Conservation (phyloP, 2,329 filamentous ascomycete genomes). For the Fusarium ramigenum region DNA sequence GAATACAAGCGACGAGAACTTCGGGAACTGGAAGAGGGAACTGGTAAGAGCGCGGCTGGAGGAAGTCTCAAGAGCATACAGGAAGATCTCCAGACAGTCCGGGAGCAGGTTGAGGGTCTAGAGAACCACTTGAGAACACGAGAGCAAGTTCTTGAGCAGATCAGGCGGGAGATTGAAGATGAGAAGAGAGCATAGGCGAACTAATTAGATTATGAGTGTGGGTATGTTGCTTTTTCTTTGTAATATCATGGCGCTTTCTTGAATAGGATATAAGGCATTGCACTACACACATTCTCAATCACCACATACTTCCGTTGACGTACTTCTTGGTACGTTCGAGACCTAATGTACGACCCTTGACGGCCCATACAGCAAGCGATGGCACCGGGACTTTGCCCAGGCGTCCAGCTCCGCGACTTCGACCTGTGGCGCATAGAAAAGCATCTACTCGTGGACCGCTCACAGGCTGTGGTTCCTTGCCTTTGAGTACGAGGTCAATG, state of each 20-base stretch:
- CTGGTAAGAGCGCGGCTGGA: slow-evolving; percentile 73
- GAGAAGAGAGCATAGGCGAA: slow-evolving; percentile 71
- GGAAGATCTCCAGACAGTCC: slow-evolving; percentile 90
- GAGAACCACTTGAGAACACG: slow-evolving; percentile 83
- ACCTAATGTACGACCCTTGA: slow-evolving; percentile 63
- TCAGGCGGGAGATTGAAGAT: slow-evolving; percentile 85
- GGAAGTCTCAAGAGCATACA: slow-evolving; percentile 78
- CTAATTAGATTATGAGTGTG: slow-evolving; percentile 18
- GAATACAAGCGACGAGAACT: slow-evolving; percentile 92
- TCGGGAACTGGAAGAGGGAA: slow-evolving; percentile 77
- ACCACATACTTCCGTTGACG: slow-evolving; percentile 58
- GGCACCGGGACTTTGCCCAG: slow-evolving; percentile 58
- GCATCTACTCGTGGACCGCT: slow-evolving; percentile 61
- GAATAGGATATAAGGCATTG: slow-evolving; percentile 39
- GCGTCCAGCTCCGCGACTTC: slow-evolving; percentile 60
- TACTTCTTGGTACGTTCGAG: slow-evolving; percentile 56
- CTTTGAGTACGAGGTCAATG: slow-evolving; percentile 58
- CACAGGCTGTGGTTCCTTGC: slow-evolving; percentile 54
- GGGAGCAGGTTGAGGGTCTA: slow-evolving; percentile 91
- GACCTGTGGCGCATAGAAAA: slow-evolving; percentile 59
- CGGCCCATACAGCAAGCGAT: slow-evolving; percentile 60
- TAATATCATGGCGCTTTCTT: slow-evolving; percentile 43
- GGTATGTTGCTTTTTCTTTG: slow-evolving; percentile 33
- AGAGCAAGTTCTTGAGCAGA: slow-evolving; percentile 77
- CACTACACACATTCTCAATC: slow-evolving; percentile 16